Evolutionary conservation across 2,329 filamentous ascomycete species (phyloP), one percentile per base, ranked within the genome.

Genomic region (Alternaria incomplexa): DNA sequence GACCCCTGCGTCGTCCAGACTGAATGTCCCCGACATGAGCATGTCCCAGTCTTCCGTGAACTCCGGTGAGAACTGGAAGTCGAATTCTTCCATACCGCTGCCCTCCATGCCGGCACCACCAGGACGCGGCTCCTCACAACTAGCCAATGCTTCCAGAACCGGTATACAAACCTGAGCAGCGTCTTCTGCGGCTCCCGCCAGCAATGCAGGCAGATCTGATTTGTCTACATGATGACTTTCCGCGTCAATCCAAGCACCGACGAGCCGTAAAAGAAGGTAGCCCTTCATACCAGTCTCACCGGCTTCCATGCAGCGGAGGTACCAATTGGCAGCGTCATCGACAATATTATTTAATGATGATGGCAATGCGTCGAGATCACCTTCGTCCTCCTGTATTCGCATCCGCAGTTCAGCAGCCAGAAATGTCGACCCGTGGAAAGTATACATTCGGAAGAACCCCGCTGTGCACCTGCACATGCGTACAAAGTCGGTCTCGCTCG

Each of bases 221-320:
- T 62, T 64, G 4, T 40, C 20, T 9, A 72, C 17, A 3, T 63
- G 40, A 25, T 53, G 57, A 46, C 63, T 68, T 15, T 73, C 64
- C 2, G 63, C 73, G n/a, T 73, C 61, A 6, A 72, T 73, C 44
- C 73, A 70, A 15, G 69, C 67, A 8, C 36, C 30, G 15, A 76
- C 25, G 11, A 77, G 50, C 26, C 57, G 56, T 22, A 70, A 50
- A 4, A 77, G 64, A 17, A 77, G 51, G 48, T 75, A 73, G 8
- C 73, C 75, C 30, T 78, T 78, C 15, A 74, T 62, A 47, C 73
- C 73, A 2, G 72, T 75, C 51, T 78, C 75, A 12, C 76, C 76
- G 17, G 70, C 74, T 54, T 72, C 64, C 7, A 77, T 68, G 45
- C 65, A 67, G 12, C 56, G 58, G 9, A 74, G 32, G 25, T 65